A percentile compares a stretch with the other conserved stretches of the same genome.
Evolutionary conservation across 2,329 filamentous ascomycete genomes (phyloP).

Genomic region (Phialemoniopsis sp.): DNA sequence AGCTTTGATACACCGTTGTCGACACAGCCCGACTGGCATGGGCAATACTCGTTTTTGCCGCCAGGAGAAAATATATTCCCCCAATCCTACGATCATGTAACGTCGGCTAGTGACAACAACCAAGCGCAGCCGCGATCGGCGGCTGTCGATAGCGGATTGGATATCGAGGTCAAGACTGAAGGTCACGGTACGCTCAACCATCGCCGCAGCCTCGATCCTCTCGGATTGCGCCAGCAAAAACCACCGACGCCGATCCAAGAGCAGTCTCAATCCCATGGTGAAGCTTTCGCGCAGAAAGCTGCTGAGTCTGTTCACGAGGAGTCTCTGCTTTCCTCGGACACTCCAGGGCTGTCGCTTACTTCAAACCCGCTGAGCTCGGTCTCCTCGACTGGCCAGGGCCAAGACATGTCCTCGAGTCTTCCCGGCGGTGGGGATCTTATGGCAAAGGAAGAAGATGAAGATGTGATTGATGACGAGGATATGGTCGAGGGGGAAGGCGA

Average conservation of each 20-base stretch:
- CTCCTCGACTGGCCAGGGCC: constrained; percentile 28
- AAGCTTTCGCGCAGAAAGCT: constrained; percentile 29
- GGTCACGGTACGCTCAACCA: constrained; percentile 26
- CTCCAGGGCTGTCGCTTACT: constrained; percentile 28
- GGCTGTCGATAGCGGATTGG: constrained; percentile 42
- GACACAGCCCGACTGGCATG: constrained; percentile 54
- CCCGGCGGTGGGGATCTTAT: constrained; percentile 20
- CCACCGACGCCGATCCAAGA: constrained; percentile 31
- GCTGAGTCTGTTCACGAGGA: constrained; percentile 31
- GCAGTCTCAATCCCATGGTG: constrained; percentile 22
- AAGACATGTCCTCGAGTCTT: constrained; percentile 25
- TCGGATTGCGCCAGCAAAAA: constrained; percentile 35
- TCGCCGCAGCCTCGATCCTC: constrained; percentile 30
- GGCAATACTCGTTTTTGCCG: constrained; percentile 47
- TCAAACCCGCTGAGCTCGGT: constrained; percentile 34
- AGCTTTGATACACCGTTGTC: constrained; percentile 45
- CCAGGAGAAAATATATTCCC: constrained; percentile 40
- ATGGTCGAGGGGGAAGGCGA: constrained; percentile 47
- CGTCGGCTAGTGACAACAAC: constrained; percentile 26
- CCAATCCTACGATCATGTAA: constrained; percentile 37
- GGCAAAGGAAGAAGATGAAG: constrained; percentile 44
- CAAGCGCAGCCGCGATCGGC: constrained; percentile 26
- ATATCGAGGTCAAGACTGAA: constrained; percentile 62
- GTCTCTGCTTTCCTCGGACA: constrained; percentile 31
- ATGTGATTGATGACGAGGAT: constrained; percentile 53